Evolutionary conservation across 805 yeast genomes (phyloP).

Genomic region (Wickerhamiella sorbophila): DNA sequence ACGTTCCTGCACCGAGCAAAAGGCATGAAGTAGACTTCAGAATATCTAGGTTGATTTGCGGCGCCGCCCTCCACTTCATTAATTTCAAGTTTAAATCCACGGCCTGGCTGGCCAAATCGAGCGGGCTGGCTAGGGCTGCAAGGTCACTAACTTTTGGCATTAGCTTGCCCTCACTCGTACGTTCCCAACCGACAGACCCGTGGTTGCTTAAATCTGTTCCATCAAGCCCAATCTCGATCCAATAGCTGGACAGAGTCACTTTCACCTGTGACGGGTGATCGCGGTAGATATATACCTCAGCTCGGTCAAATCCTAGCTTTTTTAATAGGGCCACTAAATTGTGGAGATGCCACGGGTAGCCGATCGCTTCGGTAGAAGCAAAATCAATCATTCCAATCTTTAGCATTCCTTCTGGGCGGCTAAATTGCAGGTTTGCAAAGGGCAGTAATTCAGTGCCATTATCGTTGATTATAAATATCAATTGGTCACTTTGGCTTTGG

Average conservation of each 20-base stretch:
- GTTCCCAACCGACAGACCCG: constrained; percentile 78
- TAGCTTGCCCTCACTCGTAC: constrained; percentile 51
- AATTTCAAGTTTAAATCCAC: constrained; percentile 79
- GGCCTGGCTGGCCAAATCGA: constrained; percentile 75
- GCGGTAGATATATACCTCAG: constrained; percentile 31
- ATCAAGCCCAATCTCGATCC: constrained; percentile 18
- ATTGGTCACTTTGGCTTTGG: background rate
- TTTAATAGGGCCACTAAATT: constrained; percentile 41
- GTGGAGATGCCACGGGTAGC: constrained; percentile 32
- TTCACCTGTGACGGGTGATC: constrained; percentile 15
- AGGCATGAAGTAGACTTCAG: constrained; percentile 50
- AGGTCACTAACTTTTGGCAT: constrained; percentile 77
- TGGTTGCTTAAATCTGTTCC: constrained; percentile 19
- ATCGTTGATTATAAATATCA: constrained; percentile 7
- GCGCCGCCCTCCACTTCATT: constrained; percentile 95
- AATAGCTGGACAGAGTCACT: constrained; percentile 13
- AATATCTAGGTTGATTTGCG: constrained; percentile 55
- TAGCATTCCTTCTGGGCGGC: background rate
- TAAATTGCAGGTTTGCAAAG: background rate
- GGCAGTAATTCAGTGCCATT: background rate
- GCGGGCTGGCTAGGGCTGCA: constrained; percentile 68
- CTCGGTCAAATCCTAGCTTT: constrained; percentile 24
- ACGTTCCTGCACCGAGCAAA: constrained; percentile 89
- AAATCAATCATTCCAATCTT: constrained; percentile 13
- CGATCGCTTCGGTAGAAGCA: constrained; percentile 27